phyloP scores from a whole-genome alignment of 1,139 yeast species.

The Trichomonascaceae sp. region DNA sequence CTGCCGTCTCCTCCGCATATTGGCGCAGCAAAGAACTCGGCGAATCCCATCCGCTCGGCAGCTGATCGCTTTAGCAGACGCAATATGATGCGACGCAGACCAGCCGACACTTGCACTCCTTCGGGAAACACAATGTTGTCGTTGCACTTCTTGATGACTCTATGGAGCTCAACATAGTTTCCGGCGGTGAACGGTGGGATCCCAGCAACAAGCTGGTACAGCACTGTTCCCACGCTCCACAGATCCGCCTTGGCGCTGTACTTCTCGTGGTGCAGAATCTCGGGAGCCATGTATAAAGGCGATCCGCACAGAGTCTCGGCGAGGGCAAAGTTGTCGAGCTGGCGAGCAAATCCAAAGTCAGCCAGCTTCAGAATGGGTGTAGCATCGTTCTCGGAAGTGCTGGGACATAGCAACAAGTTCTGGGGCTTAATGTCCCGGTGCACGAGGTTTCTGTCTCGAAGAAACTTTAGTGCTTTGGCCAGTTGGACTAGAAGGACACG shows the following conservation, averaged over 20 bases:
- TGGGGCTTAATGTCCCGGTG: conserved; percentile 95
- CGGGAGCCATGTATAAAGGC: conserved; percentile 97
- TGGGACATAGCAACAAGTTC: conserved; percentile 63
- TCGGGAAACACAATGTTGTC: conserved; percentile 67
- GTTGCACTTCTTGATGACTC: conserved; percentile 69
- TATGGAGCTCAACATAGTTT: conserved; percentile 78
- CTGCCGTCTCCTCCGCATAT: conserved; percentile 31
- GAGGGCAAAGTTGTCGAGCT: conserved; percentile 80
- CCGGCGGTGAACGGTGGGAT: conserved; percentile 91
- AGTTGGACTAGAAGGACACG: conserved; percentile 79
- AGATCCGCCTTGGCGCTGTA: conserved; percentile 94
- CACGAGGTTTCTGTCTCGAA: conserved; percentile 71
- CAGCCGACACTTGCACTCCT: conserved; percentile 36
- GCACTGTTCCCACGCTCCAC: conserved; percentile 96
- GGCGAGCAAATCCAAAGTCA: conserved; percentile 94
- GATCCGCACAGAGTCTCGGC: conserved; percentile 97
- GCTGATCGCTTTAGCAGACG: conserved; percentile 74
- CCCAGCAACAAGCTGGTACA: conserved; percentile 90
- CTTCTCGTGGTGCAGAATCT: conserved; percentile 82
- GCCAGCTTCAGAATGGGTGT: conserved; percentile 90
- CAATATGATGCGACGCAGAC: conserved; percentile 55
- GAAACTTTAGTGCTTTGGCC: conserved; percentile 68
- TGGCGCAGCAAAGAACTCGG: conserved; percentile 60
- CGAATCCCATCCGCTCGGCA: conserved; percentile 73
- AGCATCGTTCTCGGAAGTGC: conserved; percentile 49